Percentiles rank a stretch among this genome's conserved stretches.
These are phyloP conservation scores for Neurospora sp. DNA, from an alignment of 495 filamentous ascomycete species.

Conservation along the genomic window DNA sequence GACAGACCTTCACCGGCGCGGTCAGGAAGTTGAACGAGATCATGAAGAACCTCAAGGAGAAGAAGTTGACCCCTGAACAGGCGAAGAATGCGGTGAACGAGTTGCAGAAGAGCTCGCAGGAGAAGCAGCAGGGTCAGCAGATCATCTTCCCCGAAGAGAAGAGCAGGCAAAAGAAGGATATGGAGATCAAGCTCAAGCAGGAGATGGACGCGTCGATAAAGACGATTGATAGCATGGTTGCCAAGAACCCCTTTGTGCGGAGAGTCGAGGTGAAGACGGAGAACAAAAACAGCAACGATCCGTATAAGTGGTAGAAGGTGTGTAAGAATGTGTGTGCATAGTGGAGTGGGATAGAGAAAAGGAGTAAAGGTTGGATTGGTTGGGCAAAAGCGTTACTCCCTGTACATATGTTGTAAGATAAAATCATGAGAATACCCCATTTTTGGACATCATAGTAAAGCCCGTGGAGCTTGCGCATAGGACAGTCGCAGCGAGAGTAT, in stretches of 20 bases:
- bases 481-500: too few relatives aligned
- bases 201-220: constrained; percentile 8
- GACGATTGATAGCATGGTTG: not conserved
- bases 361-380: not conserved
- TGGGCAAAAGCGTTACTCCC: not conserved
- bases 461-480: not conserved
- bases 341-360: not conserved
- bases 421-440: not conserved
- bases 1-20: constrained; percentile 28
- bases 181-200: constrained; percentile 10
- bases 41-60: constrained; percentile 11
- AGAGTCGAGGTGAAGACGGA: not conserved
- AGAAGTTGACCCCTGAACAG: constrained; percentile 1
- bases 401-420: not conserved
- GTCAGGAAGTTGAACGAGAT: constrained; percentile 21
- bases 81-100: constrained; percentile 8
- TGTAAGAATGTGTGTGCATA: not conserved
- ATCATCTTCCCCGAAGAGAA: constrained; percentile 17
- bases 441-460: not conserved
- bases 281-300: not conserved
- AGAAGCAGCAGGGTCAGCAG: constrained; percentile 15
- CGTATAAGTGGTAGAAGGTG: not conserved
- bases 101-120: constrained; percentile 18
- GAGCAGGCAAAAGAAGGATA: not conserved
- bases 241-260: not conserved